phyloP scores from a whole-genome alignment of 2,329 filamentous ascomycete genomes.

The Arthrobotrys conoides region DNA sequence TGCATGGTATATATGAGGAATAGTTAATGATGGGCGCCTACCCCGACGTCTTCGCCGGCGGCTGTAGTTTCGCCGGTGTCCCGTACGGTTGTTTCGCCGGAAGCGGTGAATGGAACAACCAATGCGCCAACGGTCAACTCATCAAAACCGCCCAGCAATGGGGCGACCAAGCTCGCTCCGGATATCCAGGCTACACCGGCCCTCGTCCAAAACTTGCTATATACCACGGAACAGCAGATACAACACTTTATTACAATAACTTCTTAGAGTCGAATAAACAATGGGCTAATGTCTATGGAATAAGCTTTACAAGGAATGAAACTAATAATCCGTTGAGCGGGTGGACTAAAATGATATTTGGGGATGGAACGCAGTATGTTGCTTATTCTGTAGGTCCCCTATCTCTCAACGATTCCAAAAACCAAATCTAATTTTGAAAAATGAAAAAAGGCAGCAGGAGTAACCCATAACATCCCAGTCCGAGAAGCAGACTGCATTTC shows the following conservation, averaged over 20 bases:
- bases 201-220: conserved; percentile 72
- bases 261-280: conserved; percentile 74
- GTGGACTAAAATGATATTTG: conserved; percentile 62
- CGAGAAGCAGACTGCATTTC: conserved; percentile 22
- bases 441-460: conserved; percentile 19
- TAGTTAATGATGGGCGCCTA: conserved; percentile 70
- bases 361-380: conserved; percentile 61
- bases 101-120: conserved; percentile 70
- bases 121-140: conserved; percentile 70
- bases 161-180: conserved; percentile 69
- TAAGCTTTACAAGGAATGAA: conserved; percentile 62
- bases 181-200: conserved; percentile 72
- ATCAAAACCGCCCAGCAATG: conserved; percentile 69
- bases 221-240: conserved; percentile 73
- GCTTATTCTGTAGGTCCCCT: conserved; percentile 25
- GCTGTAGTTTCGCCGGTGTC: conserved; percentile 71
- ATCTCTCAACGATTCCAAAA: too few species aligned
- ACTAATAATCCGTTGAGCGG: conserved; percentile 60
- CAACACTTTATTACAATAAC: conserved; percentile 71
- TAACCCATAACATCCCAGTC: conserved; percentile 37
- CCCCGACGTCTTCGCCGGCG: conserved; percentile 72
- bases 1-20: neutral
- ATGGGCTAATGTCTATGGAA: conserved; percentile 71
- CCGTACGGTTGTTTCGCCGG: conserved; percentile 72
- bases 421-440: too few species aligned